phyloP scores from a whole-genome alignment of 2,329 filamentous ascomycete genomes.

The Dactylella cylindrospora region DNA sequence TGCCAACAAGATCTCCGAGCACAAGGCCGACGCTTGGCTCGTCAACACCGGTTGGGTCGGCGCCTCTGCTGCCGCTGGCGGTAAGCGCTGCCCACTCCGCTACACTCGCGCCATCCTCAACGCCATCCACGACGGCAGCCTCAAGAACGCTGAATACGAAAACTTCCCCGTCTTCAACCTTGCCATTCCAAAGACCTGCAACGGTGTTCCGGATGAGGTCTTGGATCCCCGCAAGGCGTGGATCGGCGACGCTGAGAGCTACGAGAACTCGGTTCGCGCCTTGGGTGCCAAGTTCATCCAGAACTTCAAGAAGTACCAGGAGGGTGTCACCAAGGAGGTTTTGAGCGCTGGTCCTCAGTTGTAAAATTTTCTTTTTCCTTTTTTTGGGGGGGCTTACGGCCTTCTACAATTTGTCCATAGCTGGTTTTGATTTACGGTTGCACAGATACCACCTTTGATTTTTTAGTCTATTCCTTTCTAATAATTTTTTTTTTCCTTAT shows the following conservation, averaged over 20 bases:
- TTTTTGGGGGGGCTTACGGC: not conserved
- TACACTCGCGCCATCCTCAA: slow-evolving; percentile 98
- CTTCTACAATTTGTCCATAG: not conserved
- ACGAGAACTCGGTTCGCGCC: slow-evolving; percentile 85
- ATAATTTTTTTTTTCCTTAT: slow-evolving; percentile 39
- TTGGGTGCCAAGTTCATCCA: slow-evolving; percentile 85
- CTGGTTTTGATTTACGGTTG: slow-evolving; percentile 39
- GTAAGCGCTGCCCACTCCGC: slow-evolving; percentile 96
- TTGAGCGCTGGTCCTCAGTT: slow-evolving; percentile 64
- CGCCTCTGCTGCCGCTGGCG: slow-evolving; percentile 83
- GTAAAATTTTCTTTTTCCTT: slow-evolving; percentile 23
- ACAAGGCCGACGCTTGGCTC: slow-evolving; percentile 96
- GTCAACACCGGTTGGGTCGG: slow-evolving; percentile 98
- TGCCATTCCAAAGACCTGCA: slow-evolving; percentile 87
- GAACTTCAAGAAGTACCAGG: slow-evolving; percentile 96
- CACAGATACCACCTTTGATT: slow-evolving; percentile 46
- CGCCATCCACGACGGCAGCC: slow-evolving; percentile 94
- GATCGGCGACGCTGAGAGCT: slow-evolving; percentile 75
- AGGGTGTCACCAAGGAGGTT: slow-evolving; percentile 77
- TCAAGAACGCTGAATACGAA: slow-evolving; percentile 91
- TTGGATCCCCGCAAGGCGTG: slow-evolving; percentile 93
- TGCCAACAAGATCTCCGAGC: slow-evolving; percentile 92
- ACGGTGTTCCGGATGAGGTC: slow-evolving; percentile 83
- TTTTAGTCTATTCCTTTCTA: slow-evolving; percentile 27
- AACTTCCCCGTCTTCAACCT: slow-evolving; percentile 97